Evolutionary conservation across 2,329 filamentous ascomycete species (phyloP).

Genomic region (Ceratocystis destructans): DNA sequence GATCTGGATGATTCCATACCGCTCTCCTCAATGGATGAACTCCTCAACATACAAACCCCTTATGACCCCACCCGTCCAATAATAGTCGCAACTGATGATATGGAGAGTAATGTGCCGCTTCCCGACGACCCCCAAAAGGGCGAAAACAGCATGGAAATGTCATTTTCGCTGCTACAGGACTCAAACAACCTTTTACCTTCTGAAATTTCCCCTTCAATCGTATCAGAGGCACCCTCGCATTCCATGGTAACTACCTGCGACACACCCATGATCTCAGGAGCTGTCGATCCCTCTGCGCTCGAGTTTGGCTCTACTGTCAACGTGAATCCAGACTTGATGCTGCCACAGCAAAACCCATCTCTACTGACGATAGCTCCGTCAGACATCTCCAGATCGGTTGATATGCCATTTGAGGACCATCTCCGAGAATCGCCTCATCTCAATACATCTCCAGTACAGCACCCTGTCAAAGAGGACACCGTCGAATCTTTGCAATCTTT

Average conservation of each 20-base stretch:
- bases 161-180: constrained; percentile 8
- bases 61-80: constrained; percentile 18
- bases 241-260: constrained; percentile 14
- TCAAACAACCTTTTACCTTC: constrained; percentile 7
- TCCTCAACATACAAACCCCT: constrained; percentile 15
- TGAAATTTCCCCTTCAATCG: not conserved
- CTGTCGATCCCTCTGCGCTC: constrained; percentile 26
- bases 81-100: constrained; percentile 15
- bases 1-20: constrained; percentile 15
- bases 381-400: constrained; percentile 27
- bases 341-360: constrained; percentile 8
- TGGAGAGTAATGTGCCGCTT: not conserved
- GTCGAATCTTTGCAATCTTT: constrained; percentile 11
- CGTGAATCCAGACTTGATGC: constrained; percentile 4
- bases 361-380: constrained; percentile 28
- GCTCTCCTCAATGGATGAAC: constrained; percentile 16
- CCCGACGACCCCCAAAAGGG: not conserved
- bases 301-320: constrained; percentile 18
- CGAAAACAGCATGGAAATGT: not conserved
- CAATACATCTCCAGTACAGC: constrained; percentile 15
- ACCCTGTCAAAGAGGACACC: constrained; percentile 7
- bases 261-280: constrained; percentile 14
- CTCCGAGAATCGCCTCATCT: constrained; percentile 14
- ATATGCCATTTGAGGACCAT: constrained; percentile 18
- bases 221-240: constrained; percentile 26